A percentile compares a stretch with the other conserved stretches of the same genome.
Evolutionary conservation across 345 rosid species (phyloP).

Genomic region (Capsella bursapastoris): DNA sequence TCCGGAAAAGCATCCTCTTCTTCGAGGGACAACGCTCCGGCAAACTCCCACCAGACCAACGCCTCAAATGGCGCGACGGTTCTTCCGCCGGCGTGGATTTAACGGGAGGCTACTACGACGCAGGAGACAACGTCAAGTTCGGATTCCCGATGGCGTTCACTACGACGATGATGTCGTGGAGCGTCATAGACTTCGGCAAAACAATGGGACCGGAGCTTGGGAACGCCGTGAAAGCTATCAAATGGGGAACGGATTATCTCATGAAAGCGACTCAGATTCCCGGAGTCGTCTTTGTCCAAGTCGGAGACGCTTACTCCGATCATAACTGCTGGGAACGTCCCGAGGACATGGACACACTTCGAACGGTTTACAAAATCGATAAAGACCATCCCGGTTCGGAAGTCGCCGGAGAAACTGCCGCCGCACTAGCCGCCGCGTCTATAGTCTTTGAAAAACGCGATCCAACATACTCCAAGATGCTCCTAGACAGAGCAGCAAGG

Average conservation of each 20-base stretch:
- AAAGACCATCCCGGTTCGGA: conserved; percentile 81
- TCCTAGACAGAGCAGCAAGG: conserved; percentile 69
- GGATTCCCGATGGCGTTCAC: conserved; percentile 96
- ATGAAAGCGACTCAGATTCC: conserved; percentile 58
- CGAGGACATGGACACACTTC: conserved; percentile 91
- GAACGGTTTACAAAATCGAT: conserved; percentile 74
- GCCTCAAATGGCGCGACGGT: conserved; percentile 89
- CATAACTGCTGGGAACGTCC: conserved; percentile 98
- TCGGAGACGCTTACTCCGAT: conserved; percentile 88
- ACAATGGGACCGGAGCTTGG: conserved; percentile 58
- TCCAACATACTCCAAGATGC: conserved; percentile 73
- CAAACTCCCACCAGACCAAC: conserved; percentile 73
- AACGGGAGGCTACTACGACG: conserved; percentile 95
- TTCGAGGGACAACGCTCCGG: conserved; percentile 98
- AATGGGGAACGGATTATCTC: conserved; percentile 94
- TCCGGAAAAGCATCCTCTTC: conserved; percentile 82
- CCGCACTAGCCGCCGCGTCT: conserved; percentile 88
- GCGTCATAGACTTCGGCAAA: conserved; percentile 73
- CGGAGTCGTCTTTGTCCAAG: conserved; percentile 51
- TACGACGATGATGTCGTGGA: conserved; percentile 85
- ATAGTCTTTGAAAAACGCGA: conserved; percentile 71
- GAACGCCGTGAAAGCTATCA: conserved; percentile 69
- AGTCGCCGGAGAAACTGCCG: conserved; percentile 78
- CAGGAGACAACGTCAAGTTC: conserved; percentile 91
- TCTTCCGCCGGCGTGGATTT: conserved; percentile 70